Evolutionary conservation across 176 grass and related monocot species (phyloP).

Genomic region (Olyra latifolia): DNA sequence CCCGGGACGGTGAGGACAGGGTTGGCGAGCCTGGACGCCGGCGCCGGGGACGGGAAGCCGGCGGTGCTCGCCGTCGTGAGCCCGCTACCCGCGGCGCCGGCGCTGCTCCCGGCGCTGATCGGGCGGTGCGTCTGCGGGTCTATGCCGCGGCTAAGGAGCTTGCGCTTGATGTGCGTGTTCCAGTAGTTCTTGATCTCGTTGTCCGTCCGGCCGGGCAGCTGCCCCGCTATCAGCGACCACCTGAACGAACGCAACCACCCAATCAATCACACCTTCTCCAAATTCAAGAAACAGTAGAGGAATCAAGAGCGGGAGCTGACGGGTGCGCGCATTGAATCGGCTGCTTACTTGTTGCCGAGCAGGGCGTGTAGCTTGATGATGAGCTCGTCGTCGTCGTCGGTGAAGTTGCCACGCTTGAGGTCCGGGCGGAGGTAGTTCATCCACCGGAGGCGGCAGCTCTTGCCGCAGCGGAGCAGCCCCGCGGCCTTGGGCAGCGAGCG

Average conservation of each 20-base stretch:
- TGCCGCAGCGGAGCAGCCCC: slow-evolving; percentile 79
- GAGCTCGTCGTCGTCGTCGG: slow-evolving; percentile 72
- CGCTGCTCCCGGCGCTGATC: slow-evolving; percentile 25
- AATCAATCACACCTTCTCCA: background rate
- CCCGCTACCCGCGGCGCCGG: background rate
- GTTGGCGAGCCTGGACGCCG: background rate
- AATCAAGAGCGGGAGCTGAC: background rate
- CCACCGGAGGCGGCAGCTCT: slow-evolving; percentile 93
- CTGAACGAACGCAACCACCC: slow-evolving; percentile 16
- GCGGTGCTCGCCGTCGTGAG: slow-evolving; percentile 24
- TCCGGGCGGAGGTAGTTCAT: slow-evolving; percentile 96
- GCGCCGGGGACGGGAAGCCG: slow-evolving; percentile 7
- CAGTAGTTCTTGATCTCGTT: slow-evolving; percentile 99
- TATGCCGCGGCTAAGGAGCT: slow-evolving; percentile 74
- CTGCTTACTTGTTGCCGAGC: slow-evolving; percentile 78
- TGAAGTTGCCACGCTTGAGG: slow-evolving; percentile 92
- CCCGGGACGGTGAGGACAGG: background rate
- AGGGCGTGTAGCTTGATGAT: slow-evolving; percentile 86
- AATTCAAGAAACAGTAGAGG: background rate
- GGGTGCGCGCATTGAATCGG: slow-evolving; percentile 4
- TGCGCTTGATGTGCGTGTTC: slow-evolving; percentile 95
- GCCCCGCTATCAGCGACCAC: slow-evolving; percentile 87
- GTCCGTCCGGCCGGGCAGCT: slow-evolving; percentile 76
- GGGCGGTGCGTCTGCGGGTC: slow-evolving; percentile 84
- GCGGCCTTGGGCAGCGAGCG: slow-evolving; percentile 83